Base-by-base conservation (phyloP, 2,329 filamentous ascomycete species). In the Cladosporium sp. region DNA sequence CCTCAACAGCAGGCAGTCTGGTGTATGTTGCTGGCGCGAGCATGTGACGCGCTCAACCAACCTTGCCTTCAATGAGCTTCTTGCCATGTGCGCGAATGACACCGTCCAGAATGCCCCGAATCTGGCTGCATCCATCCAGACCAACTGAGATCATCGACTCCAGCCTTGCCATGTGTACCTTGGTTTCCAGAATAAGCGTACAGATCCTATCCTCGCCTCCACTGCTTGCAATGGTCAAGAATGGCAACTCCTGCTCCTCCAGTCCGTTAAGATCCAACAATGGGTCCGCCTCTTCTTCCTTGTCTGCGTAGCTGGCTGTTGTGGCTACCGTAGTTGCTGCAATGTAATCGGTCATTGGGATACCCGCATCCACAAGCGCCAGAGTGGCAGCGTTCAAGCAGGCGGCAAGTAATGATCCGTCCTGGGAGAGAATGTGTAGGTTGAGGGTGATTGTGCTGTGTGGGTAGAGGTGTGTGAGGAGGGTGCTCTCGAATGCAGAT, bases 61-160 rank as follows among this genome's bases (percentile, higher is more conserved):
- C 64, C 21, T 62, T 66, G 30, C 68, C 70, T 52, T 82, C 80
- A 15, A 92, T 77, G 81, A 92, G 87, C 75, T 83, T 84, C 67
- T 80, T 82, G 3, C 91, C 91, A 77, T 89, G 89, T 54, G 86
- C 87, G 75, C 89, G 87, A 55, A 98, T 89, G 15, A 96, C 89
- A 7, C 84, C 83, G 77, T 98, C 93, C 73, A 99, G 76, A 59
- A 97, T 90, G 71, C 88, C 85, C 69, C 92, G 86, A 47, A 98
- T 88, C 76, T 93, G 90, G 79, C 90, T 92, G 78, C 94, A 98
- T 5, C 93, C 95, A 76, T 97, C 93, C 59, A 97, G 88, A 0
- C 91, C 94, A 1, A 97, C 92, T 0, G 92, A 92, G 72, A 99
- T 81, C 93, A 99, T 96, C 1, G 91, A 91, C 80, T 99, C 94